Percentiles rank a stretch among this genome's conserved stretches.
These are phyloP conservation scores for Elymus sibiricus DNA, from an alignment of 176 grass and related monocot species.

Conservation along the genomic window DNA sequence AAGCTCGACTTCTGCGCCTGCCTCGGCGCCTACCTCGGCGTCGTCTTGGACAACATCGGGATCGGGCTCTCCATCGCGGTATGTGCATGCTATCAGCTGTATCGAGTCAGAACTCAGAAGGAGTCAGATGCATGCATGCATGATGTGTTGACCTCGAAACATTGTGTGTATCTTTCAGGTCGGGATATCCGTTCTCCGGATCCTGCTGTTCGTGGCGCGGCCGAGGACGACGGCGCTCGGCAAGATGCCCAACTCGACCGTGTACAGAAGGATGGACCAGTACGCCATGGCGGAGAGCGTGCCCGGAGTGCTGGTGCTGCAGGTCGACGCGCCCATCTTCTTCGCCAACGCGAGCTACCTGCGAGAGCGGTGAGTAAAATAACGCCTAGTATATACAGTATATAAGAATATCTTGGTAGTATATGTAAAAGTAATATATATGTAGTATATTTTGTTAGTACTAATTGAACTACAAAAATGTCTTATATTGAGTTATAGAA, in stretches of 20 bases:
- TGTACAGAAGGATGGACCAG: conserved; percentile 59
- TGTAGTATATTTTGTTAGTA: not conserved
- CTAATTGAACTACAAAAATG: too few relatives aligned
- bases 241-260: conserved; percentile 49
- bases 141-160: too few relatives aligned
- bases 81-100: not conserved
- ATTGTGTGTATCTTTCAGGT: conserved; percentile 28
- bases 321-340: conserved; percentile 59
- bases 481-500: too few relatives aligned
- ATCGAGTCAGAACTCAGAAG: too few relatives aligned
- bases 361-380: conserved; percentile 46
- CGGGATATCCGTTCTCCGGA: conserved; percentile 41
- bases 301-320: conserved; percentile 50
- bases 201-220: conserved; percentile 52
- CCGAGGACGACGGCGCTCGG: conserved; percentile 62
- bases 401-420: not conserved
- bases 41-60: conserved; percentile 49
- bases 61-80: conserved; percentile 53
- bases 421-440: too few relatives aligned
- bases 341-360: conserved; percentile 78
- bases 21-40: conserved; percentile 42
- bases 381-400: not conserved
- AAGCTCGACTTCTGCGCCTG: conserved; percentile 59
- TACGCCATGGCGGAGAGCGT: conserved; percentile 31
- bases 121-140: too few relatives aligned